Conservation (phyloP, 73 alveolate genomes). For the Effrenium voratum region DNA sequence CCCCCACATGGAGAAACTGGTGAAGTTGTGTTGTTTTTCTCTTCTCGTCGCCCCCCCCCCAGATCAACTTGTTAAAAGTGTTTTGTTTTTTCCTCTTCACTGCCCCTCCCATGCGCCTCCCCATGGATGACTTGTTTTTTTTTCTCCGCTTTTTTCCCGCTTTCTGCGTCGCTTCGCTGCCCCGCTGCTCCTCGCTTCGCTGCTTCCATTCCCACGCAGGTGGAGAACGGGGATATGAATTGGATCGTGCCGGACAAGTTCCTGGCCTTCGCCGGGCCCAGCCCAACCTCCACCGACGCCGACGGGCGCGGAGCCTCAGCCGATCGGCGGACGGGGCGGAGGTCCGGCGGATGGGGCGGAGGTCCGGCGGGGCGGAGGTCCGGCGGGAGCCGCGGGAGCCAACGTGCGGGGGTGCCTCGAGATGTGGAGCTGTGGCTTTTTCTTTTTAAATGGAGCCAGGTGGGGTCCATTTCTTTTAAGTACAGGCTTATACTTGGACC, state of each 20-base stretch:
- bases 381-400: too few species aligned
- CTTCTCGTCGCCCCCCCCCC: too few species aligned
- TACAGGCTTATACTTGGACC: too few species aligned
- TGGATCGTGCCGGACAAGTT: conserved; percentile 96
- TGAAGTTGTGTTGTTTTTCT: too few species aligned
- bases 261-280: conserved; percentile 95
- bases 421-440: too few species aligned
- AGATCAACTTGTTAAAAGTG: not conserved
- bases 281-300: conserved; percentile 88
- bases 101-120: not conserved
- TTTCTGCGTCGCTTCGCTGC: not conserved
- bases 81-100: not conserved
- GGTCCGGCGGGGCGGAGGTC: too few species aligned
- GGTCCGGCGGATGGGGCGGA: too few species aligned
- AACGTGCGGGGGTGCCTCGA: too few species aligned
- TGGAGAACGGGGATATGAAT: conserved; percentile 95
- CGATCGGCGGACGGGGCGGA: too few species aligned
- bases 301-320: conserved; percentile 93
- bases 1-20: too few species aligned
- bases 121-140: not conserved
- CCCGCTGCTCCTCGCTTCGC: not conserved
- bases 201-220: conserved; percentile 49
- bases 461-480: too few species aligned
- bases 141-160: not conserved
- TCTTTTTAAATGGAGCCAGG: too few species aligned